Base-by-base conservation (phyloP, 192 early-diverging fungal species). In the Coemansia sp. region DNA sequence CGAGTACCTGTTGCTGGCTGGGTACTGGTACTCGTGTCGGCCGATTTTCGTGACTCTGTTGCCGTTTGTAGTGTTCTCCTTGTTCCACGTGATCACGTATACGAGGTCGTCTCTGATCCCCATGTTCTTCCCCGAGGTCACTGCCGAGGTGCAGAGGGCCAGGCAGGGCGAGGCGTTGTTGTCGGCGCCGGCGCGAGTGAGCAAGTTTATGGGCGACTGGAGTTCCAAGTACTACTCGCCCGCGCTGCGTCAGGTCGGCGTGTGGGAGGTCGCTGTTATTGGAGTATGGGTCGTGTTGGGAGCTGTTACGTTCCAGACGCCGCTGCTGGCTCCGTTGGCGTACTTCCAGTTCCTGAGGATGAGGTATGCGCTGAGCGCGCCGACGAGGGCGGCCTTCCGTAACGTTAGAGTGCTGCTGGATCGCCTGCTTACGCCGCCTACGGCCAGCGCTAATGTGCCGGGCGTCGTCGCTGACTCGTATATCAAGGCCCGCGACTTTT, bases 71-170 rank as follows among this genome's bases (percentile, higher is more conserved):
- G 77, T 84, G 68, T 84, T 78, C 51, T 84, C 81, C 18, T 65
- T 78, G 65, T 84, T 78, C 66, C 81, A 84, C 29, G 81, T 84
- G n/a, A 38, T 84, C 1, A 71, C 74, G 49, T 84, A 78, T 69
- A 46, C 68, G 11, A 62, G 76, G 34, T 78, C 81, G 1, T 67
- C 76, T 20, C 29, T 84, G 51, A 78, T 84, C 20, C 76, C 76
- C 18, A 38, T 68, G 42, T 38, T 84, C 22, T 70, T 73, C 40
- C 81, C 81, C 12, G 43, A 38, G 11, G 73, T 78, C 20, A 24
- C 73, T 11, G 63, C 29, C 3, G 81, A 84, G 74, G 61, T 84
- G 8, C 72, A 82, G 75, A 63, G 73, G n/a, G 72, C 70, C n/a
- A 46, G 75, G 46, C 64, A 65, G 42, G 61, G 60, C 34, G 71